Evolutionary conservation across 1,139 yeast species (phyloP).

Genomic region (Lodderomyces margitis): DNA sequence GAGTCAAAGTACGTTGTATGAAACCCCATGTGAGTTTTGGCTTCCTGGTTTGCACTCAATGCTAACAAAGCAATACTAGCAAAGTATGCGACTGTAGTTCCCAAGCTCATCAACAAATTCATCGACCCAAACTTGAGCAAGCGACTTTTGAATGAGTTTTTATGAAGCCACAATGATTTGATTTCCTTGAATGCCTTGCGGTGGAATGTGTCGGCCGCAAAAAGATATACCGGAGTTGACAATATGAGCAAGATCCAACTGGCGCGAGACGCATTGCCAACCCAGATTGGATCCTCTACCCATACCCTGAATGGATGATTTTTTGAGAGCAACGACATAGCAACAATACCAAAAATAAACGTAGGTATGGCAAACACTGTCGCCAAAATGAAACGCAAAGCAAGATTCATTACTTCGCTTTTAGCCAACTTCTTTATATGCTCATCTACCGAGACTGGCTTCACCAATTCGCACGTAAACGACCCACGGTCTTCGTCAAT

Average conservation of each 20-base stretch:
- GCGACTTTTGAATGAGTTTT: conserved; percentile 55
- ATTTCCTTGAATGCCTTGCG: conserved; percentile 62
- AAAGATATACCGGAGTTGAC: conserved; percentile 73
- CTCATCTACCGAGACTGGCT: conserved; percentile 61
- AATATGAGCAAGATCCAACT: conserved; percentile 66
- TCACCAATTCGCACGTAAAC: conserved; percentile 55
- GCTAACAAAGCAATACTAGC: conserved; percentile 60
- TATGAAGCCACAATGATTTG: conserved; percentile 53
- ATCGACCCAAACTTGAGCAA: conserved; percentile 72
- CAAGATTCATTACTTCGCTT: conserved; percentile 47
- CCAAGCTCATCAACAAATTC: conserved; percentile 69
- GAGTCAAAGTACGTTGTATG: conserved; percentile 75
- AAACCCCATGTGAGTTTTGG: conserved; percentile 37
- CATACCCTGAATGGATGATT: conserved; percentile 45
- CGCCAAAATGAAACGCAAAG: conserved; percentile 48
- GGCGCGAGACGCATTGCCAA: conserved; percentile 58
- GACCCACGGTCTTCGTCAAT: conserved; percentile 26
- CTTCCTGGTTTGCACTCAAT: conserved; percentile 43
- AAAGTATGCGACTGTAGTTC: conserved; percentile 70
- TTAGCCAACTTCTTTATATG: conserved; percentile 52
- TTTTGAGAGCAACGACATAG: conserved; percentile 59
- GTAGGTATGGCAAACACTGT: conserved; percentile 64
- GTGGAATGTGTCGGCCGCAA: conserved; percentile 74
- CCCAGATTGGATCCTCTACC: conserved; percentile 64
- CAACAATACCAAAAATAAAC: conserved; percentile 64